These are phyloP conservation scores for Elsinoe necatrix DNA, from an alignment of 2,329 filamentous ascomycete genomes.

Conservation along the genomic window DNA sequence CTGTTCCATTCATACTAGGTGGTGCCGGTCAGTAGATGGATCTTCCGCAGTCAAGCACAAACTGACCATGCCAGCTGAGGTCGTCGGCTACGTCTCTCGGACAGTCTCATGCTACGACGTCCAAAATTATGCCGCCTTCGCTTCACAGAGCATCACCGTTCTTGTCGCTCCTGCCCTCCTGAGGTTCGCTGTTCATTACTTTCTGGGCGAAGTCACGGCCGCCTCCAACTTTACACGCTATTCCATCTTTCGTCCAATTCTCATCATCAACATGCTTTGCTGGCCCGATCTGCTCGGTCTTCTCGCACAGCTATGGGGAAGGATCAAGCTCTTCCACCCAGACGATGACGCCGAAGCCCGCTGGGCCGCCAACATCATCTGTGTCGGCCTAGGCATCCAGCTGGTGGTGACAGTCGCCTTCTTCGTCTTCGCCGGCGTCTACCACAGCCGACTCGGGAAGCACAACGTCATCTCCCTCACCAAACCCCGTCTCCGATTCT, in stretches of 20 bases:
- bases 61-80: constrained; percentile 32
- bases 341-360: constrained; percentile 28
- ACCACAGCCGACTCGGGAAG: constrained; percentile 38
- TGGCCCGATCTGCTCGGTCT: constrained; percentile 26
- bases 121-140: constrained; percentile 30
- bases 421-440: constrained; percentile 39
- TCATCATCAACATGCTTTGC: constrained; percentile 50
- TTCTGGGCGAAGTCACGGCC: constrained; percentile 38
- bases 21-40: constrained; percentile 37
- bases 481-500: constrained; percentile 1
- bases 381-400: constrained; percentile 49
- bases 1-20: constrained; percentile 40
- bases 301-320: constrained; percentile 7
- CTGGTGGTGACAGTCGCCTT: constrained; percentile 51
- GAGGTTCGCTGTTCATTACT: constrained; percentile 46
- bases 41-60: constrained; percentile 10
- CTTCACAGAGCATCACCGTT: constrained; percentile 38
- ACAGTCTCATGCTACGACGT: constrained; percentile 24
- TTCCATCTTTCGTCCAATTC: constrained; percentile 36
- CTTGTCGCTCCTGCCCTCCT: constrained; percentile 43
- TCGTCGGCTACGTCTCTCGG: constrained; percentile 35
- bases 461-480: constrained; percentile 2
- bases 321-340: constrained; percentile 8
- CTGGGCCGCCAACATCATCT: constrained; percentile 41
- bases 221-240: constrained; percentile 36